phyloP scores from a whole-genome alignment of 2,329 filamentous ascomycete species.

The Arthrobotrys sphaeroides region DNA sequence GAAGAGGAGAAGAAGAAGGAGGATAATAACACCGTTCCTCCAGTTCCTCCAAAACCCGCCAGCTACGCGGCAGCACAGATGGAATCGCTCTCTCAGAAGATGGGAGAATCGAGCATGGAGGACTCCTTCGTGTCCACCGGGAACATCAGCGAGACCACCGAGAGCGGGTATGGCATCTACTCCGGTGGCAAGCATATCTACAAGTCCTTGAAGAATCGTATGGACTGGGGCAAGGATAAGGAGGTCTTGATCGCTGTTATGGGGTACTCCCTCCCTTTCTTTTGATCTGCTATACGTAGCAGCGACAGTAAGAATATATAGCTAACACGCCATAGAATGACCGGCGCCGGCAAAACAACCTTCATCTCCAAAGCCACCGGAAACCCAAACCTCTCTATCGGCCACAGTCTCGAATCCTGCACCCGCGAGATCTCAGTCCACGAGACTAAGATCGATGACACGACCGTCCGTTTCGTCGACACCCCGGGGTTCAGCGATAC shows the following conservation, averaged over 20 bases:
- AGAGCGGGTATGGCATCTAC: constrained; percentile 24
- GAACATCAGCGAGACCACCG: constrained; percentile 19
- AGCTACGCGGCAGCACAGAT: constrained; percentile 28
- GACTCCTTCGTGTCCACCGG: constrained; percentile 42
- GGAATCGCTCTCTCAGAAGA: constrained; percentile 15
- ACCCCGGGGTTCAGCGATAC: constrained; percentile 66
- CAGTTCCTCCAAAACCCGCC: constrained; percentile 39
- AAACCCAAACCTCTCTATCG: constrained; percentile 59
- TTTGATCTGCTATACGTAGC: too few relatives aligned
- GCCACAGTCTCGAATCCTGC: constrained; percentile 60
- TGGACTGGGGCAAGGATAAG: constrained; percentile 47
- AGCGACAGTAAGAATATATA: background rate
- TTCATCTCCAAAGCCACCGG: constrained; percentile 61
- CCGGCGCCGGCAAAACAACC: constrained; percentile 61
- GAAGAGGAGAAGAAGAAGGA: background rate
- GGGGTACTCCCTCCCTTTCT: constrained; percentile 44
- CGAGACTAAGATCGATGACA: constrained; percentile 44
- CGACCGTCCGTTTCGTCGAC: constrained; percentile 61
- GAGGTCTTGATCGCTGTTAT: constrained; percentile 57
- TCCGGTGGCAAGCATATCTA: constrained; percentile 20
- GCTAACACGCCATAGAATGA: constrained; percentile 57
- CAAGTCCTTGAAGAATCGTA: constrained; percentile 33
- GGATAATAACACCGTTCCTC: too few relatives aligned
- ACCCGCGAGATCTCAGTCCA: constrained; percentile 43
- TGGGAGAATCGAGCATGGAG: constrained; percentile 24